Percentiles rank a stretch among this genome's conserved stretches.
Conservation (phyloP, 108 stramenopile species). For the Parietichytrium sp. region DNA sequence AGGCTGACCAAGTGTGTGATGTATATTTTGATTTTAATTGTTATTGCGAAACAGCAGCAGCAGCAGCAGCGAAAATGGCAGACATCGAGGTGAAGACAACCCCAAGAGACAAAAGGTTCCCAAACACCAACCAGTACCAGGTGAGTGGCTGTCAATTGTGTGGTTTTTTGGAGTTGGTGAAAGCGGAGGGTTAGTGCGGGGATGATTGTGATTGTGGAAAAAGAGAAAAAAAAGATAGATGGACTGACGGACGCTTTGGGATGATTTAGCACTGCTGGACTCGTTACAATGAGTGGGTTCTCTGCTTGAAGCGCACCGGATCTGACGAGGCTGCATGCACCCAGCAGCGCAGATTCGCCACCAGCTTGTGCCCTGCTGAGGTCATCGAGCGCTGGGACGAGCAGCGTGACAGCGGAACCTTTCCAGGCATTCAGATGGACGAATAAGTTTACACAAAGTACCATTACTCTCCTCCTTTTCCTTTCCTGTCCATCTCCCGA, state of each 20-base stretch:
- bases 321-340: slow-evolving; percentile 81
- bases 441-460: not conserved
- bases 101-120: slow-evolving; percentile 82
- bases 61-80: slow-evolving; percentile 8
- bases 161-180: too few relatives aligned
- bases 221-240: too few relatives aligned
- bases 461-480: too few relatives aligned
- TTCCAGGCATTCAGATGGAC: slow-evolving; percentile 20
- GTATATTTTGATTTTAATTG: too few relatives aligned
- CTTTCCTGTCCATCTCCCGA: too few relatives aligned
- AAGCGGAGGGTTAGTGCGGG: too few relatives aligned
- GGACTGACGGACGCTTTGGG: too few relatives aligned
- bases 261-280: slow-evolving; percentile 96
- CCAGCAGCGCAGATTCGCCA: slow-evolving; percentile 66
- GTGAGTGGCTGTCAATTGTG: too few relatives aligned
- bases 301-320: slow-evolving; percentile 77
- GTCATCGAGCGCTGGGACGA: slow-evolving; percentile 86
- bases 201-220: too few relatives aligned
- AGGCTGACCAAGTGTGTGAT: too few relatives aligned
- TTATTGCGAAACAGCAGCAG: too few relatives aligned
- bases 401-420: slow-evolving; percentile 70
- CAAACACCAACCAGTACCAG: slow-evolving; percentile 79
- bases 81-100: slow-evolving; percentile 70
- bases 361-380: slow-evolving; percentile 76
- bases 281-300: slow-evolving; percentile 89